Evolutionary conservation across 495 filamentous ascomycete genomes (phyloP).

Genomic region (Bacidia rubella): DNA sequence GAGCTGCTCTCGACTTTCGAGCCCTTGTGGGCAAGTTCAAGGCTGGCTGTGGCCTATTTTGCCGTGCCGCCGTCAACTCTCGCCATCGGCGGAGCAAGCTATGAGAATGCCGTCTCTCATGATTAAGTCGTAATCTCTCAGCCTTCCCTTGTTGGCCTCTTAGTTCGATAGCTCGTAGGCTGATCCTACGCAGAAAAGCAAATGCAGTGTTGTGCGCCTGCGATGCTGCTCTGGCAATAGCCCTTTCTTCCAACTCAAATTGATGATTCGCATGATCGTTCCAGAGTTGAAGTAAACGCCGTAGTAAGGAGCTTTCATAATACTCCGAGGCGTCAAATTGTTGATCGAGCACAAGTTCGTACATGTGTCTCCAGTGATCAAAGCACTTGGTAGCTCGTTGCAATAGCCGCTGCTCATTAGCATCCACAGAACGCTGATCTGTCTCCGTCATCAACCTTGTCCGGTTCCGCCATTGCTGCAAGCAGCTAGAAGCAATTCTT

Average conservation of each 20-base stretch:
- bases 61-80: slow-evolving; percentile 31
- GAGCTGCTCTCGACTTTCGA: slow-evolving; percentile 3
- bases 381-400: slow-evolving; percentile 37
- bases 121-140: slow-evolving; percentile 42
- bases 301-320: slow-evolving; percentile 30
- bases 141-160: slow-evolving; percentile 33
- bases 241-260: slow-evolving; percentile 36
- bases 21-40: neutral
- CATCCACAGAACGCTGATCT: slow-evolving; percentile 7
- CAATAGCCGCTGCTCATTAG: slow-evolving; percentile 19
- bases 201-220: slow-evolving; percentile 33
- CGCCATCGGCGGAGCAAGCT: slow-evolving; percentile 47
- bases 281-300: slow-evolving; percentile 34
- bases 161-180: slow-evolving; percentile 38
- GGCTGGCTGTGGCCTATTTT: slow-evolving; percentile 13
- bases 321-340: slow-evolving; percentile 30
- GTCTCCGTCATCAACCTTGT: slow-evolving; percentile 21
- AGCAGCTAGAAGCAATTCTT: slow-evolving; percentile 34
- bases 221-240: slow-evolving; percentile 31
- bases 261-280: slow-evolving; percentile 28
- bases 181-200: slow-evolving; percentile 34
- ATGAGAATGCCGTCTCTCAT: slow-evolving; percentile 38
- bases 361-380: slow-evolving; percentile 31
- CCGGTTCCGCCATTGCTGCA: slow-evolving; percentile 32
- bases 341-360: slow-evolving; percentile 26